Evolutionary conservation across 1,139 yeast species (phyloP), one percentile per base, ranked within the genome.

Genomic region (Geotrichum carabidarum): DNA sequence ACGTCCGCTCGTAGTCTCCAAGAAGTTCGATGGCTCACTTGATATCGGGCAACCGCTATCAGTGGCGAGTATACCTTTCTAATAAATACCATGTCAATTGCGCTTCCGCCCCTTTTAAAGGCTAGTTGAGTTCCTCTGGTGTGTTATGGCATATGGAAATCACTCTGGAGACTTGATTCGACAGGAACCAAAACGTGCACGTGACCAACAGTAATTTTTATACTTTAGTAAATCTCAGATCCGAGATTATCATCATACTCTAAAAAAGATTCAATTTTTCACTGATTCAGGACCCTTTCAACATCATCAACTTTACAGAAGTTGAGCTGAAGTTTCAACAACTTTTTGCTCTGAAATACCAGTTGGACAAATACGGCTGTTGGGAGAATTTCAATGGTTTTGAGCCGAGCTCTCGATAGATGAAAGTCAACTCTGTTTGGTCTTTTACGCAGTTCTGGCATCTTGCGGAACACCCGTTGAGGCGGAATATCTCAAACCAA

Each of bases 381-480:
- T 37, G 2, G 15, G 40, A 8, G 3, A 8, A 2, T 8, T 17
- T 37, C n/a, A 4, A 37, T 37, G 40, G 6, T 37, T 37, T 8
- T 11, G 15, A 17, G 40, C 37, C n/a, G n/a, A 8, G n/a, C 15
- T n/a, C 15, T 11, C 22, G 7, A 22, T 43, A 27, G 36, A 43
- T 43, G 46, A 43, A 43, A 14, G 36, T 30, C 35, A 31, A 30
- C 35, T 46, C 42, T 12, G 30, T 9, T 17, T 17, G 12, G 30
- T 30, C 46, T 9, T 40, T 14, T 30, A 15, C 40, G 18, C 46
- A 2, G 34, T 40, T 18, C 22, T 27, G 41, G 45, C 41, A 34
- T 34, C 37, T 52, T 17, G 47, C 47, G n/a, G 30, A 46, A 31
- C 47, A 41, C 34, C 40, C 49, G 12, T 37, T 37, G 18, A 38